These are phyloP conservation scores for Yarrowia sp. DNA, from an alignment of 805 yeast genomes.

Conservation along the genomic window DNA sequence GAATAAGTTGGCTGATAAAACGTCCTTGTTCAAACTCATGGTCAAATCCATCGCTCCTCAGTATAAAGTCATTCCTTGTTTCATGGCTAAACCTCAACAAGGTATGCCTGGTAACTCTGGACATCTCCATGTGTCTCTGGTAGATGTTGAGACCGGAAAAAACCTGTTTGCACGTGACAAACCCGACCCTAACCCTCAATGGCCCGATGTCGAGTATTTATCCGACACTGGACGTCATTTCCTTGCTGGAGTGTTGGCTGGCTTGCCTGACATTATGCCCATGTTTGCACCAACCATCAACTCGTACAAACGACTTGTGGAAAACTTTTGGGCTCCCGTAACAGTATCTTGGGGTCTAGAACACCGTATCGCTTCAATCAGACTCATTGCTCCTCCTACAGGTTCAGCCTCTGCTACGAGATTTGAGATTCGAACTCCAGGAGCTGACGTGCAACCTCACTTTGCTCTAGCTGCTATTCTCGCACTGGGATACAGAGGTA, in stretches of 20 bases:
- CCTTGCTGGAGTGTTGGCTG: constrained; percentile 40
- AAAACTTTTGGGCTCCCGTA: constrained; percentile 41
- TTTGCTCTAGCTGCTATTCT: constrained; percentile 40
- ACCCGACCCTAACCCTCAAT: constrained; percentile 34
- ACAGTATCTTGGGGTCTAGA: constrained; percentile 41
- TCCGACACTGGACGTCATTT: constrained; percentile 37
- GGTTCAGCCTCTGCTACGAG: constrained; percentile 36
- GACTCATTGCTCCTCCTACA: constrained; percentile 37
- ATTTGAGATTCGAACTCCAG: constrained; percentile 41
- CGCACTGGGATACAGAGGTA: constrained; percentile 39
- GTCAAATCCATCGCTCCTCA: constrained; percentile 36
- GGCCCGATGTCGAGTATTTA: constrained; percentile 35
- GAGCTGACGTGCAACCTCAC: constrained; percentile 41
- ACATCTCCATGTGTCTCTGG: constrained; percentile 39
- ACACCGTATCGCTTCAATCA: constrained; percentile 39
- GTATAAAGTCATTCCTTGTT: constrained; percentile 38
- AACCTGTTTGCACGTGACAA: constrained; percentile 35
- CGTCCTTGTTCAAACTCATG: constrained; percentile 38
- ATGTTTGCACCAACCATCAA: constrained; percentile 40
- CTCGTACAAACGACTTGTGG: constrained; percentile 41
- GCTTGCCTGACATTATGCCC: constrained; percentile 40
- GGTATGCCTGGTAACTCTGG: constrained; percentile 42
- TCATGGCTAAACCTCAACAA: constrained; percentile 42
- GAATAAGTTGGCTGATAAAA: constrained; percentile 37
- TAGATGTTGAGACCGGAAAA: constrained; percentile 33